Percentiles rank a stretch among this genome's conserved stretches.
Conservation (phyloP, 176 grass and related monocot genomes). For the Tuctoria greenei region DNA sequence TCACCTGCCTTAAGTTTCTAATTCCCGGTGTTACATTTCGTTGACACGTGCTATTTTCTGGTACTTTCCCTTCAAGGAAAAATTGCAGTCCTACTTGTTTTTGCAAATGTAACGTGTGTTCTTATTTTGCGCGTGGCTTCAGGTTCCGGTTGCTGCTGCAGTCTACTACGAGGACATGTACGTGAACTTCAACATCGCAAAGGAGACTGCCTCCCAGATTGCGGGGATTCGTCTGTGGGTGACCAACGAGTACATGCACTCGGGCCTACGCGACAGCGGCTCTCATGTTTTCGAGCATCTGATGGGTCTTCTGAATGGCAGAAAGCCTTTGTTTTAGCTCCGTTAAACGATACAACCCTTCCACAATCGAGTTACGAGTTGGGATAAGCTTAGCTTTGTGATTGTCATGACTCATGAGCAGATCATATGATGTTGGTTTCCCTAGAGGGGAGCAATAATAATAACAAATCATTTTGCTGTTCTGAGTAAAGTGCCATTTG, state of each 20-base stretch:
- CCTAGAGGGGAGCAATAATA: neutral
- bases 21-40: neutral
- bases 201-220: constrained; percentile 80
- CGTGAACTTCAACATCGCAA: constrained; percentile 88
- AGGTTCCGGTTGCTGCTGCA: constrained; percentile 78
- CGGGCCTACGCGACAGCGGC: constrained; percentile 64
- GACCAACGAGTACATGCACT: constrained; percentile 96
- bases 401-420: neutral
- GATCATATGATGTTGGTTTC: neutral
- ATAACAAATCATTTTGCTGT: neutral
- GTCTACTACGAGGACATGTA: constrained; percentile 99
- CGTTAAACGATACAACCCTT: neutral
- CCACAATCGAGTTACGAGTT: neutral
- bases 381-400: neutral
- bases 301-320: constrained; percentile 64
- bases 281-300: constrained; percentile 74
- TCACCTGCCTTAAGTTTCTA: neutral
- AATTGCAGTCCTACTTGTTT: neutral
- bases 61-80: neutral
- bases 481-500: neutral
- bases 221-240: constrained; percentile 77
- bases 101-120: neutral
- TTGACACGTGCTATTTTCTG: neutral
- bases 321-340: constrained; percentile 70
- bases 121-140: neutral